Percentiles rank a stretch among this genome's conserved stretches.
Conservation (phyloP, 2,329 filamentous ascomycete species). For the Graphilbum sp. region DNA sequence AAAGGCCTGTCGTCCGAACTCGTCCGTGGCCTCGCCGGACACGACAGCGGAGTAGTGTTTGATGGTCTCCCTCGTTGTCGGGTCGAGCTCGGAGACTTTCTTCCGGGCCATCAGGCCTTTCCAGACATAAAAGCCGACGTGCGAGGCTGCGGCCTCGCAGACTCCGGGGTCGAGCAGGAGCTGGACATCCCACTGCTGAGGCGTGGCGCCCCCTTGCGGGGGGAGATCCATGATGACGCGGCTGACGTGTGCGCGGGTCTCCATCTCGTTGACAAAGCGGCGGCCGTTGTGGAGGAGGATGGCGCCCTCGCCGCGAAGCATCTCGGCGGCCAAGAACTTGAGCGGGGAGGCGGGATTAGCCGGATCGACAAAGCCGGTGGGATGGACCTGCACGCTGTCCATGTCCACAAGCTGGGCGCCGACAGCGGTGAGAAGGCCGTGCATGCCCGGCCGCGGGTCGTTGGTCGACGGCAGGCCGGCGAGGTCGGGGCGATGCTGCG, state of each 20-base stretch:
- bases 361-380: constrained; percentile 91
- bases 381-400: constrained; percentile 99
- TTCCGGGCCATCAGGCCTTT: constrained; percentile 99
- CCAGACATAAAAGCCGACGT: constrained; percentile 96
- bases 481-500: constrained; percentile 90
- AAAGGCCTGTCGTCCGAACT: constrained; percentile 95
- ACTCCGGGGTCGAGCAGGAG: constrained; percentile 96
- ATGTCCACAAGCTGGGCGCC: constrained; percentile 96
- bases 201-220: neutral
- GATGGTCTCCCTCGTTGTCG: constrained; percentile 79
- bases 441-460: constrained; percentile 41
- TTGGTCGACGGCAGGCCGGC: constrained; percentile 88
- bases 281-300: constrained; percentile 79
- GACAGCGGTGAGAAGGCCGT: constrained; percentile 54
- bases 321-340: constrained; percentile 97
- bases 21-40: constrained; percentile 90
- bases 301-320: constrained; percentile 94
- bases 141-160: constrained; percentile 93
- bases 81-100: constrained; percentile 74
- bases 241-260: constrained; percentile 98
- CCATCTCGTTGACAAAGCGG: constrained; percentile 95
- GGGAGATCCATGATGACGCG: constrained; percentile 53
- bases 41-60: constrained; percentile 85
- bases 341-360: constrained; percentile 94
- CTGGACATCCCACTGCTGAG: constrained; percentile 63